Evolutionary conservation across 192 early-diverging fungal genomes (phyloP).

Genomic region (Jimgerdemannia lactiflua): DNA sequence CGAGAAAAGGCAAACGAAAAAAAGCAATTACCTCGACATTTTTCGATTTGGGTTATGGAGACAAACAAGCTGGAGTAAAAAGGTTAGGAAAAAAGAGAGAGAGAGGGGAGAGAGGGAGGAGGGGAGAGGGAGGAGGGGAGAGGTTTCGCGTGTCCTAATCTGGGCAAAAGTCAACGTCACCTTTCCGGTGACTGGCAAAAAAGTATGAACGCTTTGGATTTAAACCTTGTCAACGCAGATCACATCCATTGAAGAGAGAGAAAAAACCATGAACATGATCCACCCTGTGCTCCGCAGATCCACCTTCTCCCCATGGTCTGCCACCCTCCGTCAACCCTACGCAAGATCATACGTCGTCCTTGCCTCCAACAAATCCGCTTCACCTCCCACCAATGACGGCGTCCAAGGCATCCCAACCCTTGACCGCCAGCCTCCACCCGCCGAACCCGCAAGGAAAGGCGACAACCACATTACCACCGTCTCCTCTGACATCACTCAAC

Average conservation of each 20-base stretch:
- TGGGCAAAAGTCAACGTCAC: no score
- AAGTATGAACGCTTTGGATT: no score
- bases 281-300: neutral
- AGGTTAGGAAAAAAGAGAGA: no score
- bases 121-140: no score
- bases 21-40: neutral
- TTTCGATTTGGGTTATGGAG: neutral
- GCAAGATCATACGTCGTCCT: neutral
- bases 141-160: no score
- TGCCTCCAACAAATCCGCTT: neutral
- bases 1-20: neutral
- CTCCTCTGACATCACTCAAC: no score
- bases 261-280: neutral
- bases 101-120: no score
- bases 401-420: neutral
- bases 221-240: no score
- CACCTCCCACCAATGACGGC: neutral
- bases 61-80: no score
- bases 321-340: neutral
- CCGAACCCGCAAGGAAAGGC: neutral
- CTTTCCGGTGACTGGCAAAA: no score
- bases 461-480: neutral
- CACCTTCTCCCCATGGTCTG: neutral
- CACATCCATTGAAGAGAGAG: no score
- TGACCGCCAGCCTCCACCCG: neutral